A percentile compares a stretch with the other conserved stretches of the same genome.
These are phyloP conservation scores for Talaromyces thailandensis DNA, from an alignment of 495 filamentous ascomycete species.

Conservation along the genomic window DNA sequence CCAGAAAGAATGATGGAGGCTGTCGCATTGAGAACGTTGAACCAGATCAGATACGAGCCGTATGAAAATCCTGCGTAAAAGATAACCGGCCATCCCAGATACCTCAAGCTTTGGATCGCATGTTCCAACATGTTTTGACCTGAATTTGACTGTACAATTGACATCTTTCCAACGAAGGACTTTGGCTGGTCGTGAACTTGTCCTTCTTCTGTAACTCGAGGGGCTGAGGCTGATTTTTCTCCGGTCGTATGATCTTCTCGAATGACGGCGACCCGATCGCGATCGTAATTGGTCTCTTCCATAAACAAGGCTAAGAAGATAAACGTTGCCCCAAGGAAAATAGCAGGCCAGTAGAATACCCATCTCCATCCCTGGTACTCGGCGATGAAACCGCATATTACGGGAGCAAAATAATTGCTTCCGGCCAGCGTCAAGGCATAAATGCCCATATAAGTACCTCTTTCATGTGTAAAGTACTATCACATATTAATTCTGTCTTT, in stretches of 20 bases:
- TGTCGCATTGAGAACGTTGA: constrained; percentile 60
- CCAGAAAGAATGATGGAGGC: constrained; percentile 49
- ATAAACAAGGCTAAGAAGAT: constrained; percentile 59
- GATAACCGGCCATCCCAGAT: constrained; percentile 51
- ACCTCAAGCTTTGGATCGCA: constrained; percentile 29
- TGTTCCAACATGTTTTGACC: constrained; percentile 43
- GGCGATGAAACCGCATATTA: constrained; percentile 60
- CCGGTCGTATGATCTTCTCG: background rate
- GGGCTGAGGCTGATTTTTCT: background rate
- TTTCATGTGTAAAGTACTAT: constrained; percentile 56
- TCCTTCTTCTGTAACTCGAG: constrained; percentile 13
- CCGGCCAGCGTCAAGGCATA: constrained; percentile 56
- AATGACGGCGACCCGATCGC: constrained; percentile 9
- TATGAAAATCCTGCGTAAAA: constrained; percentile 61
- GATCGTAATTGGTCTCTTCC: constrained; percentile 60
- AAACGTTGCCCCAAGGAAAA: constrained; percentile 46
- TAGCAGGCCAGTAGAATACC: constrained; percentile 59
- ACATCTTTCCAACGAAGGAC: constrained; percentile 46
- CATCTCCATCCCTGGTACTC: constrained; percentile 54
- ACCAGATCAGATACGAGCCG: constrained; percentile 53
- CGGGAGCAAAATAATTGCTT: constrained; percentile 56
- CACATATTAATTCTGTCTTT: background rate
- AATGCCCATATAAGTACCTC: constrained; percentile 55
- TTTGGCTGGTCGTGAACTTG: constrained; percentile 21
- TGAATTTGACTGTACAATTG: constrained; percentile 34